A percentile compares a stretch with the other conserved stretches of the same genome.
phyloP scores from a whole-genome alignment of 2,329 filamentous ascomycete species.

The Anthostomella pinea region DNA sequence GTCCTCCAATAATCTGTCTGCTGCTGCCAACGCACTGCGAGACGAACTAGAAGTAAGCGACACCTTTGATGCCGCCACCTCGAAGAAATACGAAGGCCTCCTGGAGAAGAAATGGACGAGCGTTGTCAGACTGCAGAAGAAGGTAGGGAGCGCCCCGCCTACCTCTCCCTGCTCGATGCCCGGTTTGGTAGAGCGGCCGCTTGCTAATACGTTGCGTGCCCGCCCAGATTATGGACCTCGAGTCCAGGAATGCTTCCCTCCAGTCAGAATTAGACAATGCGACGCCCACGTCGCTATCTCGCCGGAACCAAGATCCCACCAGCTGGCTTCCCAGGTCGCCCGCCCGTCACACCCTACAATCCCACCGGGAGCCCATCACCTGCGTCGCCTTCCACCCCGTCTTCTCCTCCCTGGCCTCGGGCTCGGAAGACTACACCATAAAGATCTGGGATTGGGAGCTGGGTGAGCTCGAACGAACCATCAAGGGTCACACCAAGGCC shows the following conservation, averaged over 20 bases:
- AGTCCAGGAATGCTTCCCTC: constrained; percentile 67
- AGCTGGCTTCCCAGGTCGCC: constrained; percentile 85
- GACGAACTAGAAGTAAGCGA: constrained; percentile 72
- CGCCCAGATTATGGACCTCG: constrained; percentile 84
- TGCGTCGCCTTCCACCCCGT: constrained; percentile 90
- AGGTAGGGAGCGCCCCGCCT: constrained; percentile 51
- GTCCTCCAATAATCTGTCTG: constrained; percentile 66
- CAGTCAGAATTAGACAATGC: constrained; percentile 83
- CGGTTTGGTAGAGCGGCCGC: constrained; percentile 1
- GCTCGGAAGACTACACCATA: constrained; percentile 88
- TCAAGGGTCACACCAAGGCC: constrained; percentile 88
- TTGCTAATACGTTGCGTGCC: constrained; percentile 9
- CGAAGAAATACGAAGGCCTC: constrained; percentile 91
- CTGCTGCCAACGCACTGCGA: constrained; percentile 68
- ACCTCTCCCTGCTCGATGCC: too few species aligned
- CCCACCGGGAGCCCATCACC: constrained; percentile 76
- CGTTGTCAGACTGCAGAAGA: constrained; percentile 91
- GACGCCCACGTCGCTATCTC: constrained; percentile 71
- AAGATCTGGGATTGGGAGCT: constrained; percentile 98
- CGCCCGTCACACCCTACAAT: constrained; percentile 77
- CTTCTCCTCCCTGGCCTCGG: constrained; percentile 86
- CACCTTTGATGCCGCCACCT: constrained; percentile 72
- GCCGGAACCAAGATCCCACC: constrained; percentile 77
- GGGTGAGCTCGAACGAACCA: constrained; percentile 82
- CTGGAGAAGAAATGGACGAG: constrained; percentile 99